Base-by-base conservation (phyloP, 176 grass and related monocot genomes). In the Avena eriantha region DNA sequence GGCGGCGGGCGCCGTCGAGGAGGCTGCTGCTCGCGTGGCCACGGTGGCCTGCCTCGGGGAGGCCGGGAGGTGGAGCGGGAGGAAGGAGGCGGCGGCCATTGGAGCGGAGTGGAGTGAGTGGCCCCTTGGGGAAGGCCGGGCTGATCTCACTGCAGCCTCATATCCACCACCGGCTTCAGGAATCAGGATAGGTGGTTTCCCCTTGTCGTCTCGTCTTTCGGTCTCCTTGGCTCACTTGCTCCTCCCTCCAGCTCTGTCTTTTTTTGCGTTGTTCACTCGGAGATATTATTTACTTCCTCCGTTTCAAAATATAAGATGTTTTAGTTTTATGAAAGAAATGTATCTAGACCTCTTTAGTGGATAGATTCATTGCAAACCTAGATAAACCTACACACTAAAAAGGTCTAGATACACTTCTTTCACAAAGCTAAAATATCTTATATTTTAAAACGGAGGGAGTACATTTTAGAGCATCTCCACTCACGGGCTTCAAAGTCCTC, bases 11-110 rank as follows among this genome's bases (percentile, higher is more conserved):
- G n/a, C 7, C 35, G 85, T 1, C 16, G 92, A 73, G 60, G 87
- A n/a, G 31, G 91, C 51, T 18, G 91, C 57, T 26, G 90, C 83
- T 61, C 89, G 86, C 35, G 79, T 12, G 65, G n/a, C n/a, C n/a
- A 39, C 60, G 26, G 51, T 69, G 26, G 53, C 4, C 18, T 80
- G 85, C 61, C 88, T 71, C 0, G 88, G 64, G 11, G 89, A 92
- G 26, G 92, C 91, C 29, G 93, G 89, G 82, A 96, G 88, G 71
- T 87, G 93, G 79, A 95, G 82, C 10, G 93, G 86, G 84, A 98
- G 85, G 78, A 98, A 82, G 82, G 92, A 90, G 75, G 89, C 86
- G 84, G 89, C 83, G 69, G 93, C 96, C 96, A 98, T 96, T 74
- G 84, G 72, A 36, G 59, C 92, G 82, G 66, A 63, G 63, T 12